Percentiles rank a stretch among this genome's conserved stretches.
Evolutionary conservation across 176 grass and related monocot species (phyloP).

Genomic region (Bothriochloa decipiens): DNA sequence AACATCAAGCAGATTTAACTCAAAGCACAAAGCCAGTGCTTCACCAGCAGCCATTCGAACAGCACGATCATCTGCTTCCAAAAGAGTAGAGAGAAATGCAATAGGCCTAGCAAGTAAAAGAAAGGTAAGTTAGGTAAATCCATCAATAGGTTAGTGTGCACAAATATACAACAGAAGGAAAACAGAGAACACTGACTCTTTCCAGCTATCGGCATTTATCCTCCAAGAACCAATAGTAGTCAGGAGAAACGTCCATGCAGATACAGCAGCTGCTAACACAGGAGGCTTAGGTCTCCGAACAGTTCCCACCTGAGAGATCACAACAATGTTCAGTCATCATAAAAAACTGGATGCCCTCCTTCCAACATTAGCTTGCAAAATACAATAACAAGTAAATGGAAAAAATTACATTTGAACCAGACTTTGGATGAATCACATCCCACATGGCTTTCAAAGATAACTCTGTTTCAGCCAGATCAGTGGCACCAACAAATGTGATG

Average conservation of each 20-base stretch:
- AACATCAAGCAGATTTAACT: constrained; percentile 81
- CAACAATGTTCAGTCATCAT: constrained; percentile 19
- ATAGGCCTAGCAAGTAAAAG: constrained; percentile 56
- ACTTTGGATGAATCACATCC: constrained; percentile 89
- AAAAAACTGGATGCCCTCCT: constrained; percentile 6
- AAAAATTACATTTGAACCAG: constrained; percentile 73
- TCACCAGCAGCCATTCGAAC: constrained; percentile 97
- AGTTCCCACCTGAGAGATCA: constrained; percentile 64
- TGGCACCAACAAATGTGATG: constrained; percentile 73
- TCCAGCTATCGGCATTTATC: constrained; percentile 90
- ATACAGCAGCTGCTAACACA: constrained; percentile 79
- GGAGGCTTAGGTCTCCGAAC: constrained; percentile 64
- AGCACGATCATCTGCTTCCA: constrained; percentile 76
- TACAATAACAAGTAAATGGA: neutral
- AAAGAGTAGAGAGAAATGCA: constrained; percentile 73
- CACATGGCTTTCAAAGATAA: constrained; percentile 75
- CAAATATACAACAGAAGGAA: neutral
- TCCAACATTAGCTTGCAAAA: constrained; percentile 1
- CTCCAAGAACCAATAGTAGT: constrained; percentile 86
- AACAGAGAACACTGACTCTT: constrained; percentile 61
- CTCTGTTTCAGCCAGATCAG: constrained; percentile 77
- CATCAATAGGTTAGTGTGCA: neutral
- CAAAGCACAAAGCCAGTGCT: constrained; percentile 85
- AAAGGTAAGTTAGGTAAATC: constrained; percentile 25
- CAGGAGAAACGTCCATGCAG: constrained; percentile 91